Evolutionary conservation across 345 rosid genomes (phyloP), one percentile per base, ranked within the genome.

Genomic region (Rubroshorea leprosula): DNA sequence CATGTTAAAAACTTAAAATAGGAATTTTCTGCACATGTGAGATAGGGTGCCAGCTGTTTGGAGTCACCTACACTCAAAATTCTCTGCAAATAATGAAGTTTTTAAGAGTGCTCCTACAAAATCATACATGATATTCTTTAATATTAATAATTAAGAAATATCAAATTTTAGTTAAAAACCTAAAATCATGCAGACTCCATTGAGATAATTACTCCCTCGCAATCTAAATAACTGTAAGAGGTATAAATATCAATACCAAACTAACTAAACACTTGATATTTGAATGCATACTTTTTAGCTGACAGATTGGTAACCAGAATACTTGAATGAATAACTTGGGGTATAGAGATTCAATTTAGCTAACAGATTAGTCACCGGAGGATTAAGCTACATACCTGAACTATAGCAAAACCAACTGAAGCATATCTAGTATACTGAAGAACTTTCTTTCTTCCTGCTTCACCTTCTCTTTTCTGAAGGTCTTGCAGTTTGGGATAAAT

Each of bases 401-500:
- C 97, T 60, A 89, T 62, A 14, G 97, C 96, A 43, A 93, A 93
- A 45, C 91, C 99, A 21, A 93, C 97, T 4, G 99, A 93, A 72
- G 96, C 97, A 55, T 93, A 89, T 44, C 80, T 79, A 61, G 94
- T 89, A 59, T 93, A 89, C 81, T 93, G 89, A 52, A 89, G 90
- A 68, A 93, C 66, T 73, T 89, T 93, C 76, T 93, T 93, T 50
- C 99, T 87, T 54, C 99, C 99, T 0, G 97, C 96, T 82, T 93
- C 97, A 16, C 99, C 99, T 85, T 93, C 99, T 83, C 79, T 79
- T 71, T 93, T 93, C 81, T 89, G 99, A 66, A 93, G 97, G 68
- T 93, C 97, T 83, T 89, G 99, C 76, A 93, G 66, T 76, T 93
- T 93, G n/a, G 99, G 99, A 74, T 89, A 78, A 39, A 93, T 68